A percentile compares a stretch with the other conserved stretches of the same genome.
phyloP scores from a whole-genome alignment of 331 rosid species.

The Quercus lobata region DNA sequence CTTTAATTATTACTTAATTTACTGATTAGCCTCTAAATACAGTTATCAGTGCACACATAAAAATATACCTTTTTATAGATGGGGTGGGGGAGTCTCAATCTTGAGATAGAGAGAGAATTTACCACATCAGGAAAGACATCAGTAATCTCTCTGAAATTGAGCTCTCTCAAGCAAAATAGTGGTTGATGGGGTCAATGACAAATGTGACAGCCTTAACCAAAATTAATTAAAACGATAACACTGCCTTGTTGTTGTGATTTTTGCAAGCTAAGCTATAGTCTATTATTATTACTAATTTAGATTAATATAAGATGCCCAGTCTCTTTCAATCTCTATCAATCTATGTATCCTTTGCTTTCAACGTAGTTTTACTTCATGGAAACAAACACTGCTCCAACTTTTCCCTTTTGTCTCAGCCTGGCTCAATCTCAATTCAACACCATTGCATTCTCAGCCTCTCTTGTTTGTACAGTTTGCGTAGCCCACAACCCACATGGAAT shows the following conservation, averaged over 20 bases:
- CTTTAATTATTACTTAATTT: too few relatives aligned
- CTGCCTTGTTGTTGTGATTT: slow-evolving; percentile 45
- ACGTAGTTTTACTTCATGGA: not conserved
- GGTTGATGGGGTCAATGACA: slow-evolving; percentile 47
- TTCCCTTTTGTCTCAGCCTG: not conserved
- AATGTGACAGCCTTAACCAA: slow-evolving; percentile 37
- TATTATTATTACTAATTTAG: slow-evolving; percentile 17
- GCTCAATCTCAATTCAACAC: not conserved
- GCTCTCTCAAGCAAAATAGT: slow-evolving; percentile 38
- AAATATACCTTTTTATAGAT: not conserved
- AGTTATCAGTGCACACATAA: not conserved
- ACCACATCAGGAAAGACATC: slow-evolving; percentile 17
- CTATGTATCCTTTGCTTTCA: slow-evolving; percentile 54
- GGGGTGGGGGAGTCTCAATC: not conserved
- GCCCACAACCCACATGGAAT: not conserved
- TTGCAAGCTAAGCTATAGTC: slow-evolving; percentile 65
- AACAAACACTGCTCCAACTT: not conserved
- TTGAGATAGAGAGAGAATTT: slow-evolving; percentile 31
- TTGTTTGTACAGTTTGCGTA: not conserved
- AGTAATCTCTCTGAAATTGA: slow-evolving; percentile 49
- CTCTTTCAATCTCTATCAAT: slow-evolving; percentile 52
- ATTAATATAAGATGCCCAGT: slow-evolving; percentile 46
- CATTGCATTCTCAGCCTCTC: not conserved
- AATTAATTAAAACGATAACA: slow-evolving; percentile 26
- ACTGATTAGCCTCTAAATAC: not conserved